phyloP scores from a whole-genome alignment of 106 monocot genomes.

The Dioscorea zingiberensis region DNA sequence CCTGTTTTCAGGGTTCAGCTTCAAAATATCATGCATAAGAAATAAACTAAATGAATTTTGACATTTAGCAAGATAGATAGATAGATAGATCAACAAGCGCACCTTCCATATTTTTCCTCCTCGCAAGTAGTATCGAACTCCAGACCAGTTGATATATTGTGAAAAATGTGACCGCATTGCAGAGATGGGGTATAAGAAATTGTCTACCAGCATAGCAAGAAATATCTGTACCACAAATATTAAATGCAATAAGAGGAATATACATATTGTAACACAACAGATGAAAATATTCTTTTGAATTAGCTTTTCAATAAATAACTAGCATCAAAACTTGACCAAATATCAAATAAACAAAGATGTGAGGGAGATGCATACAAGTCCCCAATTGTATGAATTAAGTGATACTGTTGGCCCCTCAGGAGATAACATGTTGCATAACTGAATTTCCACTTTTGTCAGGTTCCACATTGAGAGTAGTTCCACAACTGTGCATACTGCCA shows the following conservation, averaged over 20 bases:
- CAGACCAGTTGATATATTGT: constrained; percentile 94
- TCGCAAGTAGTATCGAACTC: constrained; percentile 72
- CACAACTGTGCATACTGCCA: constrained; percentile 64
- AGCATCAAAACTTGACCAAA: too few species aligned
- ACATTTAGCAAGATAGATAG: too few species aligned
- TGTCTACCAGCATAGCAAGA: constrained; percentile 89
- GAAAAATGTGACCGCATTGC: constrained; percentile 83
- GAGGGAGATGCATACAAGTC: constrained; percentile 59
- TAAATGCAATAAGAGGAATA: neutral
- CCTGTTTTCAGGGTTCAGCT: too few species aligned
- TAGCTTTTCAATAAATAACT: too few species aligned
- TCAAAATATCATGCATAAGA: too few species aligned
- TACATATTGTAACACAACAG: too few species aligned
- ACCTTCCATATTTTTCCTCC: constrained; percentile 87
- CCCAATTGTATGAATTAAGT: constrained; percentile 87
- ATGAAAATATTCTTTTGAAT: too few species aligned
- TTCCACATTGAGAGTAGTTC: constrained; percentile 99
- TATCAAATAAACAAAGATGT: too few species aligned
- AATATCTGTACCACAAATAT: constrained; percentile 52
- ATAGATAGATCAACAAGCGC: neutral
- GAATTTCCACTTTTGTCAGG: constrained; percentile 87
- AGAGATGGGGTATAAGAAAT: constrained; percentile 87
- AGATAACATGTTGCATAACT: constrained; percentile 89
- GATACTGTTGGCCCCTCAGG: constrained; percentile 77
- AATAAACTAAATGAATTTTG: too few species aligned